phyloP scores from a whole-genome alignment of 768 basidiomycete species.

The Piloderma croceum region DNA sequence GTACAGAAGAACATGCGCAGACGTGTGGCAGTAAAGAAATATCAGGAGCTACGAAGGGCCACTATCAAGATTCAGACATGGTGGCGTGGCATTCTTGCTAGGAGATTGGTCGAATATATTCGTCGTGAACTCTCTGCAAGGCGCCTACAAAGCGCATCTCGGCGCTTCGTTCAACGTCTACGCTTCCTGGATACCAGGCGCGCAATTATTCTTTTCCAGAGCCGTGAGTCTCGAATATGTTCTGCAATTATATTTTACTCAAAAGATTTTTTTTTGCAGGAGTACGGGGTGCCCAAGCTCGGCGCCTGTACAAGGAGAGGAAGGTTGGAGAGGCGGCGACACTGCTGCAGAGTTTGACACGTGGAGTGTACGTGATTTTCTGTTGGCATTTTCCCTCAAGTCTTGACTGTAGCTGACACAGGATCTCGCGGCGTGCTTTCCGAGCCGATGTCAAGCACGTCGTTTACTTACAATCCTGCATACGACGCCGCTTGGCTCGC shows the following conservation, averaged over 20 bases:
- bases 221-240: slow-evolving; percentile 53
- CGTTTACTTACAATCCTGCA: slow-evolving; percentile 84
- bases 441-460: slow-evolving; percentile 63
- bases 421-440: slow-evolving; percentile 50
- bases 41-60: slow-evolving; percentile 60
- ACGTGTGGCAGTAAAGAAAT: slow-evolving; percentile 76
- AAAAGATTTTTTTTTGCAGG: slow-evolving; percentile 35
- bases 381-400: slow-evolving; percentile 1
- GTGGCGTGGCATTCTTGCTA: slow-evolving; percentile 88
- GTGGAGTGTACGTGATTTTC: slow-evolving; percentile 69
- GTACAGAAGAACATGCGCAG: slow-evolving; percentile 97
- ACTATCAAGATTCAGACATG: slow-evolving; percentile 88
- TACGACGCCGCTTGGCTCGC: slow-evolving; percentile 83
- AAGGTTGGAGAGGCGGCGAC: slow-evolving; percentile 59
- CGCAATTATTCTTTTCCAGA: slow-evolving; percentile 71
- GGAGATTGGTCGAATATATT: slow-evolving; percentile 60
- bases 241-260: slow-evolving; percentile 3
- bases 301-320: slow-evolving; percentile 51
- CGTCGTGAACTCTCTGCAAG: slow-evolving; percentile 71
- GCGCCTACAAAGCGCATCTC: slow-evolving; percentile 65
- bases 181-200: slow-evolving; percentile 57
- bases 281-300: slow-evolving; percentile 68
- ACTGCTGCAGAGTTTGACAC: slow-evolving; percentile 73
- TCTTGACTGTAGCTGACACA: slow-evolving; percentile 19
- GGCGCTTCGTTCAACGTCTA: slow-evolving; percentile 71